phyloP scores from a whole-genome alignment of 2,329 filamentous ascomycete species.

The Pyrenophora teres region DNA sequence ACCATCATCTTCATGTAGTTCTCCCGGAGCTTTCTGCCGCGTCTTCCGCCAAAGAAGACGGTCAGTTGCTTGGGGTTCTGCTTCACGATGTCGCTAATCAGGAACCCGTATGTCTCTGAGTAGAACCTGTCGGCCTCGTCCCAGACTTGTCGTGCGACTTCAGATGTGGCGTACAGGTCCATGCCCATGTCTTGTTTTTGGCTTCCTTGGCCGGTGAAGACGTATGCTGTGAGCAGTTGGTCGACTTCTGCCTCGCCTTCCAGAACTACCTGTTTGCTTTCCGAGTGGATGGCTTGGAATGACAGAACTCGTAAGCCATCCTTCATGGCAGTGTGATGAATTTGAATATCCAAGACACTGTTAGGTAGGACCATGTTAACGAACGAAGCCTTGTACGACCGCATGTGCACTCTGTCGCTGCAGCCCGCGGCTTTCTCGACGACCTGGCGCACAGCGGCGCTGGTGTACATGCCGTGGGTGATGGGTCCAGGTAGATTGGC shows the following conservation, averaged over 20 bases:
- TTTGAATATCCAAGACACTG: slow-evolving; percentile 38
- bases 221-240: slow-evolving; percentile 40
- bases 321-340: slow-evolving; percentile 13
- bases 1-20: slow-evolving; percentile 41
- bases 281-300: slow-evolving; percentile 37
- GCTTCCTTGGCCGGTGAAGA: slow-evolving; percentile 52
- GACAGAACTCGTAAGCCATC: slow-evolving; percentile 29
- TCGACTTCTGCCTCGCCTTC: slow-evolving; percentile 37
- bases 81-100: slow-evolving; percentile 45
- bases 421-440: slow-evolving; percentile 22
- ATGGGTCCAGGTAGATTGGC: slow-evolving; percentile 48
- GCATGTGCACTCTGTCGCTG: not conserved
- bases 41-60: slow-evolving; percentile 46
- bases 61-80: slow-evolving; percentile 47
- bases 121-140: slow-evolving; percentile 60
- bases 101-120: slow-evolving; percentile 42
- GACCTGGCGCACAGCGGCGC: slow-evolving; percentile 37
- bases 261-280: slow-evolving; percentile 40
- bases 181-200: slow-evolving; percentile 51
- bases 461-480: slow-evolving; percentile 51
- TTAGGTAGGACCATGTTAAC: slow-evolving; percentile 8
- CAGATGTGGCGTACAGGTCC: slow-evolving; percentile 46
- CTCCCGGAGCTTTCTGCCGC: slow-evolving; percentile 38
- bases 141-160: slow-evolving; percentile 44
- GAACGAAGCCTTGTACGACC: slow-evolving; percentile 5